These are phyloP conservation scores for Taiozyma sp. DNA, from an alignment of 1,139 yeast genomes.

Conservation along the genomic window DNA sequence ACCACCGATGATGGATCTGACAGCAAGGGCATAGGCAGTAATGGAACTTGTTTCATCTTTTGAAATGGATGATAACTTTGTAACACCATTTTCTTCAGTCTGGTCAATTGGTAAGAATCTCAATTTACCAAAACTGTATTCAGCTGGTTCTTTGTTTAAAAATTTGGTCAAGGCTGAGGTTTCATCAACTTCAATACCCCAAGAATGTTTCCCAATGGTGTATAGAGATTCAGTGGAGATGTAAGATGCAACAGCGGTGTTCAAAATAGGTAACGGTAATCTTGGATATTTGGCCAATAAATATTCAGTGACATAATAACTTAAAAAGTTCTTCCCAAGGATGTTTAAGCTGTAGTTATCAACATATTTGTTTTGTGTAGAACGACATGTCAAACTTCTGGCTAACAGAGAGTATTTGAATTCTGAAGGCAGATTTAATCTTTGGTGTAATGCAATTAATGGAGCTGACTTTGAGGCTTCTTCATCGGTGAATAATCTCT, in stretches of 20 bases:
- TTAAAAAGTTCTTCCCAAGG: conserved; percentile 74
- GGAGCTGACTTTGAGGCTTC: conserved; percentile 50
- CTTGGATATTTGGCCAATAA: conserved; percentile 80
- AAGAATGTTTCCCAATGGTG: conserved; percentile 54
- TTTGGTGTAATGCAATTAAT: conserved; percentile 73
- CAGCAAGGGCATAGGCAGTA: conserved; percentile 48
- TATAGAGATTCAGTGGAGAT: conserved; percentile 62
- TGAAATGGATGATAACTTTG: conserved; percentile 26
- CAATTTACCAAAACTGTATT: conserved; percentile 59
- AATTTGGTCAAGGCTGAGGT: conserved; percentile 62
- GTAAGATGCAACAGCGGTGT: conserved; percentile 69
- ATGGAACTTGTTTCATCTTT: conserved; percentile 26
- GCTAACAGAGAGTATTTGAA: conserved; percentile 70
- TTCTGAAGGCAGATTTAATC: conserved; percentile 55
- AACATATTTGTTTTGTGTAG: conserved; percentile 43
- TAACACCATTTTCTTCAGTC: conserved; percentile 37
- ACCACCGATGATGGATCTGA: conserved; percentile 70
- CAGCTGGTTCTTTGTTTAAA: conserved; percentile 64
- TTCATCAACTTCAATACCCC: conserved; percentile 87
- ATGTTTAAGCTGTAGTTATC: conserved; percentile 78
- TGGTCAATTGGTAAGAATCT: conserved; percentile 38
- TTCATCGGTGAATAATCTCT: conserved; percentile 11
- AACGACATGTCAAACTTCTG: conserved; percentile 63
- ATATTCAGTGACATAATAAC: conserved; percentile 72
- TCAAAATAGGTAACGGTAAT: conserved; percentile 74